These are phyloP conservation scores for Zygnema circumcarinatum DNA, from an alignment of 139 green algal genomes.

Conservation along the genomic window DNA sequence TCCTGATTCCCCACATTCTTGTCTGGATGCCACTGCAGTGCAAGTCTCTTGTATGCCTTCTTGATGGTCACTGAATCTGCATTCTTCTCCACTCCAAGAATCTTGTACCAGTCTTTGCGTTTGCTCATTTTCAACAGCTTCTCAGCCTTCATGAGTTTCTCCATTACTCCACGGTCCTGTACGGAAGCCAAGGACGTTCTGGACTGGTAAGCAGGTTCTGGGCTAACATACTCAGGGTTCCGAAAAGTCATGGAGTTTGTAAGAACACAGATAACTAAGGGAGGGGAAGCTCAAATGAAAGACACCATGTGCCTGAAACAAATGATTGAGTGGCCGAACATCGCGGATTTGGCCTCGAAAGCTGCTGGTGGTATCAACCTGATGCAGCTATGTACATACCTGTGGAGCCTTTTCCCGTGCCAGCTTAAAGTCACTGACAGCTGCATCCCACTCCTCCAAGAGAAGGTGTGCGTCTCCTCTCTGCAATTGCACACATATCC, in stretches of 20 bases:
- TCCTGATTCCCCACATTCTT: slow-evolving; percentile 65
- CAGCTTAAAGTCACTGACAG: slow-evolving; percentile 38
- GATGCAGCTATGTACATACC: too few species aligned
- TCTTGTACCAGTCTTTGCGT: slow-evolving; percentile 64
- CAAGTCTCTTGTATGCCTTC: slow-evolving; percentile 63
- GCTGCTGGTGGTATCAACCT: too few species aligned
- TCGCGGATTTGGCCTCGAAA: too few species aligned
- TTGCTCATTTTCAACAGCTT: slow-evolving; percentile 60
- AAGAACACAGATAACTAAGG: too few species aligned
- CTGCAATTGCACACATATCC: too few species aligned
- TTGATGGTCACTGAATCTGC: slow-evolving; percentile 58
- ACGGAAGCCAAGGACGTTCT: neutral
- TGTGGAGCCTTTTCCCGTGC: slow-evolving; percentile 55
- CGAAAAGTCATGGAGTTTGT: too few species aligned
- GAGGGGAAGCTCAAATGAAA: too few species aligned
- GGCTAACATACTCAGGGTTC: too few species aligned
- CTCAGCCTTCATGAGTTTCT: slow-evolving; percentile 46
- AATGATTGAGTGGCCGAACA: too few species aligned
- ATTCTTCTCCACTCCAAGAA: slow-evolving; percentile 44
- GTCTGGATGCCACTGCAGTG: slow-evolving; percentile 62
- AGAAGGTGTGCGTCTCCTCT: slow-evolving; percentile 43
- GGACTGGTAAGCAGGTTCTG: too few species aligned
- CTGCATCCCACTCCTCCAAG: slow-evolving; percentile 55
- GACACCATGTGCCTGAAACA: too few species aligned
- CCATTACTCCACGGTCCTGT: neutral